Conservation (phyloP, 176 grass and related monocot species). For the Phyllostachys edulis region DNA sequence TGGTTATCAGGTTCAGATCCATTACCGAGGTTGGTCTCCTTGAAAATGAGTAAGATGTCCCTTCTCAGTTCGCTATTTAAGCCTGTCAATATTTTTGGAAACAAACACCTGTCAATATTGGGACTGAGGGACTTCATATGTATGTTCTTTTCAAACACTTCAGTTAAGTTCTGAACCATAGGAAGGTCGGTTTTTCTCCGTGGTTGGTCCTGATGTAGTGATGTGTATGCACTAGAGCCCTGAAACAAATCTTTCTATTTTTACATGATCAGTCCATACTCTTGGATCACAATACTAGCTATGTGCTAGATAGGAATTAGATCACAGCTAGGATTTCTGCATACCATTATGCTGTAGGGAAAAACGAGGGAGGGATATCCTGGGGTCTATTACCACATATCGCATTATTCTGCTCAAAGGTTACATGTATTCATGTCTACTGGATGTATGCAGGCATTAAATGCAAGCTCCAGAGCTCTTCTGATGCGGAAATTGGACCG, state of each 20-base stretch:
- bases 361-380: not conserved
- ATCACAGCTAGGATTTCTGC: not conserved
- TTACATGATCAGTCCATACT: not conserved
- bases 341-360: not conserved
- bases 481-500: slow-evolving; percentile 94
- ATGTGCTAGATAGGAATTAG: not conserved
- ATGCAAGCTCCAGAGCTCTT: slow-evolving; percentile 90
- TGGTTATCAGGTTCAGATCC: not conserved
- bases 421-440: not conserved
- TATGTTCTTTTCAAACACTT: not conserved
- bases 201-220: not conserved
- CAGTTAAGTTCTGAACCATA: not conserved
- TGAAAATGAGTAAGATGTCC: not conserved
- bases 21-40: not conserved
- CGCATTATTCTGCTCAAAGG: not conserved
- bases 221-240: not conserved
- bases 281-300: not conserved
- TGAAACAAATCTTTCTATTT: not conserved
- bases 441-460: slow-evolving; percentile 62
- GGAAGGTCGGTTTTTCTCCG: not conserved
- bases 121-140: not conserved
- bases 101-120: not conserved
- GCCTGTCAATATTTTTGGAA: not conserved
- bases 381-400: not conserved
- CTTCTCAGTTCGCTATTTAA: not conserved